Evolutionary conservation across 371 early-diverging fungal genomes (phyloP), one percentile per base, ranked within the genome.

Genomic region (Mortierella sp.): DNA sequence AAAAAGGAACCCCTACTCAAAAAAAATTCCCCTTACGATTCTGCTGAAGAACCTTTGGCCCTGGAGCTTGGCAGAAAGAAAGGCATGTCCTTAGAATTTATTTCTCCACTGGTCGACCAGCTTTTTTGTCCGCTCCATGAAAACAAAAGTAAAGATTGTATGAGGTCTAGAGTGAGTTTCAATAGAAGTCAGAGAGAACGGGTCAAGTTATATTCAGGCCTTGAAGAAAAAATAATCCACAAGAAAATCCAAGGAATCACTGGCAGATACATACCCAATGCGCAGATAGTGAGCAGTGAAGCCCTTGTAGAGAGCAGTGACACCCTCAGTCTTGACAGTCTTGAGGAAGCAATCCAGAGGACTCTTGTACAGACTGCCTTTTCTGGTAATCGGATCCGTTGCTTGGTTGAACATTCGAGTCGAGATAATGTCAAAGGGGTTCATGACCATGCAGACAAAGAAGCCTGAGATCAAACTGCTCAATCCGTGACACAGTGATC

Each of bases 351-450:
- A 98, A 85, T 98, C 97, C 16, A 93, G 58, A 5, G 96, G 95
- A 54, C 90, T 92, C 82, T 90, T 93, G 90, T 99, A 99, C 5
- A 74, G 97, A 78, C 75, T 38, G 42, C 42, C 42, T 5, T 5
- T 38, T 38, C 42, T 5, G 42, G 42, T 38, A 38, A 3, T 38
- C 42, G 42, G 81, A 82, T 10, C 93, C 77, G 42, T 95, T 5
- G 42, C 95, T 80, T 98, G 98, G 82, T 98, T 98, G 89, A 97
- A 98, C 96, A 98, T 96, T 73, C 99, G 92, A 24, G 98, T 98
- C 50, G 94, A 95, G 75, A 98, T 94, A 7, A 98, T 98, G 88
- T 99, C 99, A 81, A 98, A 98, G 26, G 99, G 98, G 80, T 99
- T 99, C 99, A 99, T 99, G 48, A 94, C 96, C 38, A 93, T 84